phyloP scores from a whole-genome alignment of 805 yeast genomes.

The Hanseniaspora pseudoguilliermondii region DNA sequence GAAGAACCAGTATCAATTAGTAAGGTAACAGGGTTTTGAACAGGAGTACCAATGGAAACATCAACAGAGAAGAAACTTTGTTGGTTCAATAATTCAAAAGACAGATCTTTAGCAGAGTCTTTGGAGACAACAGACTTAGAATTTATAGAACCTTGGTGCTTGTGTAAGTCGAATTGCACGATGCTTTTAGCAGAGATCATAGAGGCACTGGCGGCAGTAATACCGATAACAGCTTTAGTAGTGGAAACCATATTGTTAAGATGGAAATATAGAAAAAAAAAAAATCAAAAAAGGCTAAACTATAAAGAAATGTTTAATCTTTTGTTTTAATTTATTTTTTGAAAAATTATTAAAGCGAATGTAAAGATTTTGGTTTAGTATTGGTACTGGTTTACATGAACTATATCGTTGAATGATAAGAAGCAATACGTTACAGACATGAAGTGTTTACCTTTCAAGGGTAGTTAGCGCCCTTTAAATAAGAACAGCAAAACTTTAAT shows the following conservation, averaged over 20 bases:
- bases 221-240: background rate
- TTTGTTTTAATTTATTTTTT: no score
- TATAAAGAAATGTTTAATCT: no score
- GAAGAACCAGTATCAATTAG: slow-evolving; percentile 68
- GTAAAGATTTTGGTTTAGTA: no score
- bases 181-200: background rate
- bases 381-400: no score
- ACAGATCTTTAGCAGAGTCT: background rate
- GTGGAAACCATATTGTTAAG: slow-evolving; percentile 1
- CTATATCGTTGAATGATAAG: no score
- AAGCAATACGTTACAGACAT: no score
- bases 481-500: no score
- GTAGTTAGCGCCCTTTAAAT: no score
- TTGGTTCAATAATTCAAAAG: slow-evolving; percentile 29
- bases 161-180: slow-evolving; percentile 6
- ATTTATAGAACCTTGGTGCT: background rate
- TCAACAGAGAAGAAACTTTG: slow-evolving; percentile 35
- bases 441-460: no score
- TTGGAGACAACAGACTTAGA: slow-evolving; percentile 6
- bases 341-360: no score
- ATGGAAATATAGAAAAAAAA: background rate
- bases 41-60: slow-evolving; percentile 43
- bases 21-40: slow-evolving; percentile 38
- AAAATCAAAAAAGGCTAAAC: no score
- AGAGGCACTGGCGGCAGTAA: background rate